Evolutionary conservation across 768 basidiomycete genomes (phyloP), one percentile per base, ranked within the genome.

Genomic region (Termitomyces sp.): DNA sequence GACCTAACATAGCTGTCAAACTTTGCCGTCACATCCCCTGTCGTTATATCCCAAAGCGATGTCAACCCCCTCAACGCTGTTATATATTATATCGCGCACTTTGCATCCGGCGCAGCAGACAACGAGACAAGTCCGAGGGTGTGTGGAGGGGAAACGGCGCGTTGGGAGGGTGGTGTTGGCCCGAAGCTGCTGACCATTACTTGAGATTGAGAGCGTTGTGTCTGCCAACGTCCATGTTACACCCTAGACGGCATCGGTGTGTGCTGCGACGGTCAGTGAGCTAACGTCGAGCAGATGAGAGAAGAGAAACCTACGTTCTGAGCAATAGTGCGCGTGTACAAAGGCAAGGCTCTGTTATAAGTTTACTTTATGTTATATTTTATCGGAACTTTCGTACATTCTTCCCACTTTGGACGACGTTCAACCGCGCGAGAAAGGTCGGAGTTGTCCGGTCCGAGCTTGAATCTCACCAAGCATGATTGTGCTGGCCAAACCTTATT

Each of bases 61-160:
- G 92, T 92, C 29, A 87, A 81, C 1, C 95, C n/a, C 95, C 64
- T 96, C 94, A 19, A 95, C 76, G 54, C 88, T 88, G 65, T 93
- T 93, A 63, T 86, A 89, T 44, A 97, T 69, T 86, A 89, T 44
- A 97, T 69, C 0, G 84, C 92, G 31, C 72, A 74, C 46, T 73
- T 76, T 8, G 91, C 95, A 47, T 84, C 78, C 0, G 81, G 78
- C 19, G 86, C 81, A 8, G 83, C 83, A 17, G 90, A 92, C 34
- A 96, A 72, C 5, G 92, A 92, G 17, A 92, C 83, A 61, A 94
- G 83, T 2, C 90, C 94, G 19, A 96, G 85, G 7, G 91, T 85
- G 72, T 96, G 91, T n/a, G 87, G 78, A 37, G 83, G 72, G 85
- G 83, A 34, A 85, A 74, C 2, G 66, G 59, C 59, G 79, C 65